These are phyloP conservation scores for Globisporangium mamillatum DNA, from an alignment of 352 stramenopile genomes.

Conservation along the genomic window DNA sequence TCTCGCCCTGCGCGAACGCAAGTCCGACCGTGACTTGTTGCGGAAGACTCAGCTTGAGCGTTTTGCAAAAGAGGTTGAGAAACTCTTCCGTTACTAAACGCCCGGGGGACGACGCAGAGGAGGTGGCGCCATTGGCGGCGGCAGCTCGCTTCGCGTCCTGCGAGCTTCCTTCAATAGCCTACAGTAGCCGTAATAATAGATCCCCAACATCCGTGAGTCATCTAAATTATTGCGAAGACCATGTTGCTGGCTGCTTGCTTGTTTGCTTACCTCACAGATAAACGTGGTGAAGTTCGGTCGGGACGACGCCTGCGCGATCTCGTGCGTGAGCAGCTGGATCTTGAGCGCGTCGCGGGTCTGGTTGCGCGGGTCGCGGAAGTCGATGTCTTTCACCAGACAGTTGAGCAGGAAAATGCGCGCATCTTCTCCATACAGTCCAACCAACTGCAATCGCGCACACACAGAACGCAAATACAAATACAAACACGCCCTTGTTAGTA, in stretches of 20 bases:
- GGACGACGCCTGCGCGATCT: constrained; percentile 86
- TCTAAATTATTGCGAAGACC: neutral
- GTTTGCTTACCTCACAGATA: constrained; percentile 67
- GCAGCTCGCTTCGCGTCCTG: constrained; percentile 29
- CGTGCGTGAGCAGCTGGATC: constrained; percentile 87
- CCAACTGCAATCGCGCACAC: constrained; percentile 50
- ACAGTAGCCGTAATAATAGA: neutral
- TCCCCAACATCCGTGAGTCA: neutral
- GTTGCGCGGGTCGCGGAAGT: constrained; percentile 83
- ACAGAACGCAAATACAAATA: neutral
- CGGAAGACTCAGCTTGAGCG: constrained; percentile 81
- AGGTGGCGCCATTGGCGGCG: constrained; percentile 14
- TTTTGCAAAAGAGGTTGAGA: constrained; percentile 68
- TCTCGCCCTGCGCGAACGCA: constrained; percentile 77
- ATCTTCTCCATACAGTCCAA: constrained; percentile 90
- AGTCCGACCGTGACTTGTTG: constrained; percentile 85
- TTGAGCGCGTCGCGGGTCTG: constrained; percentile 87
- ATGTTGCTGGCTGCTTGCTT: neutral
- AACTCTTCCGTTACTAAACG: constrained; percentile 78
- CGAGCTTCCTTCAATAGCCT: constrained; percentile 71
- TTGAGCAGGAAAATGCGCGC: constrained; percentile 89
- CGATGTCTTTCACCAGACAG: constrained; percentile 89
- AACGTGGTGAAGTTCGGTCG: constrained; percentile 90
- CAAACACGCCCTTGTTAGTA: neutral
- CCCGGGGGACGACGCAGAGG: constrained; percentile 12